Evolutionary conservation across 192 early-diverging fungal genomes (phyloP).

Genomic region (Backusella tarrabulga): DNA sequence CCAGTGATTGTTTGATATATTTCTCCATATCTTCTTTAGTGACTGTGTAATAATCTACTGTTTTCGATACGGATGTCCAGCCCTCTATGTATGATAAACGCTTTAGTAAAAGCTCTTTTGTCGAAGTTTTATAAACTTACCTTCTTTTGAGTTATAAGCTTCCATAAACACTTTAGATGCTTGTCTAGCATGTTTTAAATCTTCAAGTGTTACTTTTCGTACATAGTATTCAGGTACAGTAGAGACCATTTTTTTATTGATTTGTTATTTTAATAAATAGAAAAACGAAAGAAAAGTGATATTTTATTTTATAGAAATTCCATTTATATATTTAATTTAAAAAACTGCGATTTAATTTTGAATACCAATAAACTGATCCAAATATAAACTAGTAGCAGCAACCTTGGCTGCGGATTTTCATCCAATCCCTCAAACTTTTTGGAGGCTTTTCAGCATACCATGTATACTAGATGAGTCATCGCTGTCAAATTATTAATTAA

Average conservation of each 20-base stretch:
- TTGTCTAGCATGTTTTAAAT: neutral
- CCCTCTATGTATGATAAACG: conserved; percentile 22
- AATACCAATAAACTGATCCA: neutral
- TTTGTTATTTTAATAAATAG: neutral
- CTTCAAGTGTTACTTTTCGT: neutral
- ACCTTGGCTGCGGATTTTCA: neutral
- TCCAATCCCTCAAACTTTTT: neutral
- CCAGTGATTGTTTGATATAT: conserved; percentile 22
- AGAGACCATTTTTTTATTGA: neutral
- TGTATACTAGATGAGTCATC: neutral
- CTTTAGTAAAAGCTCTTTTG: neutral
- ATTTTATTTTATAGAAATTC: neutral
- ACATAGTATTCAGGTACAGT: neutral
- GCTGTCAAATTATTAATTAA: neutral
- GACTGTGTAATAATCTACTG: conserved; percentile 37
- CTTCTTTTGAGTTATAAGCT: conserved; percentile 41
- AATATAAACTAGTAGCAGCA: neutral
- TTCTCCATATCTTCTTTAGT: conserved; percentile 31
- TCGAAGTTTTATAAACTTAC: neutral
- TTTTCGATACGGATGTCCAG: conserved; percentile 48
- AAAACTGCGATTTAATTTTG: neutral
- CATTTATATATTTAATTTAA: neutral
- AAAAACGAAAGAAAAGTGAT: neutral
- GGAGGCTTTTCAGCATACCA: neutral
- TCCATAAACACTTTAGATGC: conserved; percentile 32